These are phyloP conservation scores for Fusarium xylarioides DNA, from an alignment of 2,329 filamentous ascomycete genomes.

Conservation along the genomic window DNA sequence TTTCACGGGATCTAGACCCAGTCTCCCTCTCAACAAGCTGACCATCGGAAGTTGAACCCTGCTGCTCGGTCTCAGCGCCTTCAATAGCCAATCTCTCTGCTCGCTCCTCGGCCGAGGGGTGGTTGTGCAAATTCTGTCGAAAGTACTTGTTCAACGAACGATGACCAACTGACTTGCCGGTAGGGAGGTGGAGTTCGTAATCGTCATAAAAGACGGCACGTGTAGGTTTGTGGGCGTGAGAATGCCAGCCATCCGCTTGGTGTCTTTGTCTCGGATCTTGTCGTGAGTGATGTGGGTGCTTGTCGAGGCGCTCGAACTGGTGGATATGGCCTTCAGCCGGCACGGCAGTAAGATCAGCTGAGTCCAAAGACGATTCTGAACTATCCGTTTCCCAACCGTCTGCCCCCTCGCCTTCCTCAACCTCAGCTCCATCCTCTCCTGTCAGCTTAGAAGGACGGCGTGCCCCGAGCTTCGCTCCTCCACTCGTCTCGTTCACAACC, in stretches of 20 bases:
- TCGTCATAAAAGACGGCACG: constrained; percentile 90
- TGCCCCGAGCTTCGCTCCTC: constrained; percentile 76
- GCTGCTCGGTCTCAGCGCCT: constrained; percentile 36
- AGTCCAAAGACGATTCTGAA: constrained; percentile 87
- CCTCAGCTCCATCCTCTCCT: constrained; percentile 58
- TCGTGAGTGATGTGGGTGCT: constrained; percentile 79
- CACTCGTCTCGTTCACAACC: constrained; percentile 52
- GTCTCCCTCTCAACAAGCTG: constrained; percentile 50
- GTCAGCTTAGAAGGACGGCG: constrained; percentile 63
- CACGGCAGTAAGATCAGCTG: constrained; percentile 81
- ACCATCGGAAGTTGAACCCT: constrained; percentile 47
- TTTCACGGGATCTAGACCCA: constrained; percentile 59
- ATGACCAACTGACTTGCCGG: constrained; percentile 88
- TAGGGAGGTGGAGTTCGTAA: constrained; percentile 91
- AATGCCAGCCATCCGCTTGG: constrained; percentile 81
- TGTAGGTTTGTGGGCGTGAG: constrained; percentile 77
- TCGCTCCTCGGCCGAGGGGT: constrained; percentile 82
- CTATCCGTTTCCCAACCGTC: constrained; percentile 97
- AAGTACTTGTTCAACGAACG: constrained; percentile 88
- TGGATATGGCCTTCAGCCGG: constrained; percentile 77
- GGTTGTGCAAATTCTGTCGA: constrained; percentile 88
- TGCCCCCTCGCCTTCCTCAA: constrained; percentile 66
- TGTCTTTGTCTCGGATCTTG: constrained; percentile 76
- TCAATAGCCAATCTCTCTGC: constrained; percentile 72
- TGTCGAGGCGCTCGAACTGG: constrained; percentile 76